Base-by-base conservation (phyloP, 176 grass and related monocot genomes). In the Poa annua region DNA sequence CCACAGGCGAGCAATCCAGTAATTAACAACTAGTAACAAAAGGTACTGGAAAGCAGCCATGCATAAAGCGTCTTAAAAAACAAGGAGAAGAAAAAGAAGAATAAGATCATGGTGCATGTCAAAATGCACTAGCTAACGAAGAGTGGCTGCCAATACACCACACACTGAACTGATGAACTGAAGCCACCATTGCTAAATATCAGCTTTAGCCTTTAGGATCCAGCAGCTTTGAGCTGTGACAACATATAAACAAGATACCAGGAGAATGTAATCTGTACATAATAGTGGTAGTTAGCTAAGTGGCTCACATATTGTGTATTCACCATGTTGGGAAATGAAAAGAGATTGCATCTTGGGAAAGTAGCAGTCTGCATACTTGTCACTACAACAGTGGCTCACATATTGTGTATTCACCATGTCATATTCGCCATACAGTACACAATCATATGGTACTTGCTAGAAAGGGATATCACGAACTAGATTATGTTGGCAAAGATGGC, bases 401-500 rank as follows among this genome's bases (percentile, higher is more conserved):
- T 22, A 16, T 6, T 57, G 8, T 67, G 49, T 50, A 66, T 55
- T 71, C 52, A 81, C 22, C 8, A 69, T 63, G 44, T 77, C 24
- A 81, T 82, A 90, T 34, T 67, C 41, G 17, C 19, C 51, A 41
- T 42, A 12, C 64, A 83, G 39, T 74, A 74, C 63, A 65, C 78
- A 32, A 48, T 26, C 16, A 71, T 71, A 15, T 17, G 69, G 78
- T 74, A 83, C 83, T 85, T 79, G 20, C 41, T 7, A 35, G 26
- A 1, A 90, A 90, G 59, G 48, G 55, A 34, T 47, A 78, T 6
- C 59, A 19, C 22, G 66, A 79, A 83, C 39, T 74, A 67, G 79
- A 83, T 90, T 90, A 79, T 59, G 66, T 0, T 3, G 79, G 80
- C 84, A 67, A 83, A 78, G 20, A 76, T 78, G 71, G 74, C 35